phyloP scores from a whole-genome alignment of 805 yeast genomes.

The Cephaloascus albidus region DNA sequence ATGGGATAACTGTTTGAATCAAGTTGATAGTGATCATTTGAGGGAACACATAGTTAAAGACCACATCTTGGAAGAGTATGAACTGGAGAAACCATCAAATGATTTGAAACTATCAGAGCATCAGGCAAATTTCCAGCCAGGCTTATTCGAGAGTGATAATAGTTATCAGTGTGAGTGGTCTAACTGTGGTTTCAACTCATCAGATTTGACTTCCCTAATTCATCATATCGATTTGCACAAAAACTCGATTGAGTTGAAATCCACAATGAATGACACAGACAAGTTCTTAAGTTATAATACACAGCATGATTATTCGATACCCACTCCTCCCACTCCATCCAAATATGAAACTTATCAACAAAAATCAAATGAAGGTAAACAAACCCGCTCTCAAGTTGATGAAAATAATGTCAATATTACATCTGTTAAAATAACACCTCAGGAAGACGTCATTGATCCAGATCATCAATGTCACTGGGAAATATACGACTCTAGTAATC shows the following conservation, averaged over 20 bases:
- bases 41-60: slow-evolving; percentile 45
- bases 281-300: background rate
- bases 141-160: background rate
- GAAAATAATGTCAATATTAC: slow-evolving; percentile 15
- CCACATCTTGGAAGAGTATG: slow-evolving; percentile 22
- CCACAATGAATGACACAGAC: too few relatives aligned
- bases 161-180: slow-evolving; percentile 63
- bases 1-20: slow-evolving; percentile 57
- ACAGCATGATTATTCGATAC: slow-evolving; percentile 2
- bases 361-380: background rate
- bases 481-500: slow-evolving; percentile 20
- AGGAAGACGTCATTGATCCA: background rate
- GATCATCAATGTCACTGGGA: slow-evolving; percentile 30
- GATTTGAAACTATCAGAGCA: slow-evolving; percentile 1
- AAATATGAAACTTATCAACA: background rate
- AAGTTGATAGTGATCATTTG: slow-evolving; percentile 26
- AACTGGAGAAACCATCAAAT: background rate
- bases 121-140: slow-evolving; percentile 1
- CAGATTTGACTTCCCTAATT: slow-evolving; percentile 43
- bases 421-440: slow-evolving; percentile 14
- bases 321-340: slow-evolving; percentile 1
- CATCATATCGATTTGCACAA: slow-evolving; percentile 39
- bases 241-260: background rate
- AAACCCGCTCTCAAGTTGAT: too few relatives aligned
- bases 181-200: slow-evolving; percentile 52